phyloP scores from a whole-genome alignment of 495 filamentous ascomycete species.

The Aeminium ludgeri region DNA sequence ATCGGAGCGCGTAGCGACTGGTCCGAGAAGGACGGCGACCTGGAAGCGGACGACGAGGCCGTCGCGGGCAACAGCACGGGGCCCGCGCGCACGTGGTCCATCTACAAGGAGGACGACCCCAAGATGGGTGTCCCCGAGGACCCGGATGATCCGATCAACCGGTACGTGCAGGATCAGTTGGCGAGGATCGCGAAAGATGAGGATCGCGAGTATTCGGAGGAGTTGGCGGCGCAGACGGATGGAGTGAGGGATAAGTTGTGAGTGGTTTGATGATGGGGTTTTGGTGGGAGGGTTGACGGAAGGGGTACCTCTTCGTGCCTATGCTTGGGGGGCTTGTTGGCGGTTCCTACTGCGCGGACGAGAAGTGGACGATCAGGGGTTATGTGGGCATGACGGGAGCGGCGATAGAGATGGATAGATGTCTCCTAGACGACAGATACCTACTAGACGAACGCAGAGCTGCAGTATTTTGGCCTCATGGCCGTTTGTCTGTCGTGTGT shows the following conservation, averaged over 20 bases:
- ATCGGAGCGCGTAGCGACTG: conserved; percentile 78
- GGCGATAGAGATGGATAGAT: no score
- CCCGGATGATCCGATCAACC: conserved; percentile 23
- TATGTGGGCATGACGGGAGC: no score
- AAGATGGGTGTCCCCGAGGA: conserved; percentile 19
- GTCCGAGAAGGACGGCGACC: conserved; percentile 34
- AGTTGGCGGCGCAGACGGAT: conserved; percentile 23
- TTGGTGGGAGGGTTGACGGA: neutral
- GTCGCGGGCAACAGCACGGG: neutral
- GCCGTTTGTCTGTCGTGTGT: no score
- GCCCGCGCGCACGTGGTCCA: conserved; percentile 11
- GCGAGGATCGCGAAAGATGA: conserved; percentile 20
- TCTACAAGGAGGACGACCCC: conserved; percentile 10
- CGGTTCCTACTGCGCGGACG: no score
- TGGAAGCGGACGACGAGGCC: conserved; percentile 19
- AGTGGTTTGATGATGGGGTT: neutral
- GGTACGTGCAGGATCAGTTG: conserved; percentile 25
- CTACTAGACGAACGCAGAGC: no score
- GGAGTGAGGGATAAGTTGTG: conserved; percentile 10
- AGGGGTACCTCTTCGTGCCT: no score
- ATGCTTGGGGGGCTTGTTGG: no score
- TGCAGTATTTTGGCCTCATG: no score
- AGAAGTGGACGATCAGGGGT: no score
- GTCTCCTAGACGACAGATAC: no score
- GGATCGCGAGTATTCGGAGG: conserved; percentile 16